These are phyloP conservation scores for Auriscalpium microsporum DNA, from an alignment of 768 basidiomycete genomes.

Conservation along the genomic window DNA sequence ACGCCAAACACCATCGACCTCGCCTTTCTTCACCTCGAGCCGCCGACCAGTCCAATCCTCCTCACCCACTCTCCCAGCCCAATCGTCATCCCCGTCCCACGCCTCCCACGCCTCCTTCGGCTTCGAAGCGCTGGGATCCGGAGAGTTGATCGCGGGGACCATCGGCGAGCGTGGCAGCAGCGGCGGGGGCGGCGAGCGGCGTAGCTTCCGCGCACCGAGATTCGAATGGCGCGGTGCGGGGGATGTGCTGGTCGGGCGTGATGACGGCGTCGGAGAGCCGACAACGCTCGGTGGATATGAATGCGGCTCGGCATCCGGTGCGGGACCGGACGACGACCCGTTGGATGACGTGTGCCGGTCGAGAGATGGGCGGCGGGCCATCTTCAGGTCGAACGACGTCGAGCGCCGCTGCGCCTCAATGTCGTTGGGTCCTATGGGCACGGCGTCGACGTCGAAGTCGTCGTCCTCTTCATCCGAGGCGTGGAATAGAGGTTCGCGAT, in stretches of 20 bases:
- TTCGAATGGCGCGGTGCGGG: conserved; percentile 8
- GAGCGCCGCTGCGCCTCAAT: conserved; percentile 35
- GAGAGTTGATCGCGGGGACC: conserved; percentile 8
- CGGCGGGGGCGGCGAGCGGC: conserved; percentile 19
- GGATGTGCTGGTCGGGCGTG: conserved; percentile 23
- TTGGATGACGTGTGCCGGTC: conserved; percentile 20
- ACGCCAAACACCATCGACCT: conserved; percentile 22
- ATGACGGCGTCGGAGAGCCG: conserved; percentile 31
- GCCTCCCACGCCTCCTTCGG: conserved; percentile 33
- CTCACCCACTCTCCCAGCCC: conserved; percentile 40
- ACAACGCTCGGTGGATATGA: conserved; percentile 56
- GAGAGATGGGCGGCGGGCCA: conserved; percentile 15
- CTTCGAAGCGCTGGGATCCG: conserved; percentile 5
- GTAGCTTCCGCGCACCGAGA: conserved; percentile 2
- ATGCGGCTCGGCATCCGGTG: conserved; percentile 32
- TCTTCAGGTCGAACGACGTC: conserved; percentile 22
- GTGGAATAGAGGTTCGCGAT: conserved; percentile 53
- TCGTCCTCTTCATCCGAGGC: conserved; percentile 46
- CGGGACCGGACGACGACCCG: conserved; percentile 19
- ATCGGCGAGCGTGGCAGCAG: conserved; percentile 14
- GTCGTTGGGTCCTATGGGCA: conserved; percentile 24
- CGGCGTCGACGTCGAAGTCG: conserved; percentile 24
- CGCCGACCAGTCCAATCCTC: conserved; percentile 40
- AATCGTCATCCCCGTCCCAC: conserved; percentile 34
- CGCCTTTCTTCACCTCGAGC: conserved; percentile 30